Conservation (phyloP, 179 eudicot genomes). For the Nepenthes alata region DNA sequence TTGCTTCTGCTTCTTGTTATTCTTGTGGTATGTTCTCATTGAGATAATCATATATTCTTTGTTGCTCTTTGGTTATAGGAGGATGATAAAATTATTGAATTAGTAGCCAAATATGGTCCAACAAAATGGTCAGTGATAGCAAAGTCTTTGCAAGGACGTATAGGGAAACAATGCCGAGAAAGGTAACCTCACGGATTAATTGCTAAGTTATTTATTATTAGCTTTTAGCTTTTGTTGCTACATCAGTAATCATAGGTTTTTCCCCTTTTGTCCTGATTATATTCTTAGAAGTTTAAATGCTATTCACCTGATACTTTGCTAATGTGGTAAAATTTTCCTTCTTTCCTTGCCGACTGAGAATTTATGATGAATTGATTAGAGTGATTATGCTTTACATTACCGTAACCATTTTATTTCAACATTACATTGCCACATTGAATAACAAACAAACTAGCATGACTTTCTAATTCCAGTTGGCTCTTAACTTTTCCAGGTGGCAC, state of each 20-base stretch:
- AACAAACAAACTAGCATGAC: neutral
- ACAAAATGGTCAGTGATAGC: conserved; percentile 96
- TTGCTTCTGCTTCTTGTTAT: neutral
- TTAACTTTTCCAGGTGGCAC: conserved; percentile 71
- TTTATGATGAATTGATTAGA: too few relatives aligned
- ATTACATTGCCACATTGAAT: too few relatives aligned
- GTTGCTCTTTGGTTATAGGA: conserved; percentile 37
- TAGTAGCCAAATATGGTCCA: conserved; percentile 85
- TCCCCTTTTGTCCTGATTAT: neutral
- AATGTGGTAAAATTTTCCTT: too few relatives aligned
- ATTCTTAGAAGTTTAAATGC: neutral
- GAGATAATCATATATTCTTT: conserved; percentile 5
- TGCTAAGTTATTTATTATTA: neutral
- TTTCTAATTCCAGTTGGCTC: neutral
- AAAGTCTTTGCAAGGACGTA: conserved; percentile 87
- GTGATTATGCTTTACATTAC: too few relatives aligned
- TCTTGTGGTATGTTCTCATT: neutral
- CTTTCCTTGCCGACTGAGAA: too few relatives aligned
- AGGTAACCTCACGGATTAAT: conserved; percentile 32
- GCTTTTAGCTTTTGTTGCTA: neutral
- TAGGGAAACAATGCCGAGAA: conserved; percentile 98
- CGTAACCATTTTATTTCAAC: too few relatives aligned
- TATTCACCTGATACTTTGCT: too few relatives aligned
- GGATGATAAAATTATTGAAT: conserved; percentile 71
- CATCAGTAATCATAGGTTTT: neutral